phyloP scores from a whole-genome alignment of 106 monocot species.

The Acorus calamus region DNA sequence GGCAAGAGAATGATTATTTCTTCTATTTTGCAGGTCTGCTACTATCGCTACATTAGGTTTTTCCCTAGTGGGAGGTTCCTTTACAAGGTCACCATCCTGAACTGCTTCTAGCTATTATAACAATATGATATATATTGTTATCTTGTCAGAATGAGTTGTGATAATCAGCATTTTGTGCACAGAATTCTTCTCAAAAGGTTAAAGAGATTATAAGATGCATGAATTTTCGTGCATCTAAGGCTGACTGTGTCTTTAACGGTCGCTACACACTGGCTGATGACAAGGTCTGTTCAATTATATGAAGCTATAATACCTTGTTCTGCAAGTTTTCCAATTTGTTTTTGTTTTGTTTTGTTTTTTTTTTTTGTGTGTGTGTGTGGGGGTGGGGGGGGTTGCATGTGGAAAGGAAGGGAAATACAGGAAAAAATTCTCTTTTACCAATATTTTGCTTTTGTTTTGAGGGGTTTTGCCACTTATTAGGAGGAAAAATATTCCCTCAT shows the following conservation, averaged over 20 bases:
- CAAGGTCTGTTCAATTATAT: conserved; percentile 20
- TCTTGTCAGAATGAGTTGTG: background rate
- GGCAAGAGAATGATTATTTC: background rate
- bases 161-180: background rate
- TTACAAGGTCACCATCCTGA: conserved; percentile 56
- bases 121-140: background rate
- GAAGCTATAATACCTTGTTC: no score
- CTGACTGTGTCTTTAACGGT: conserved; percentile 69
- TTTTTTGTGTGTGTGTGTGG: no score
- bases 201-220: conserved; percentile 83
- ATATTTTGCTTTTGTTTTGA: no score
- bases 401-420: no score
- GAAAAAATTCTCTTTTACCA: no score
- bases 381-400: no score
- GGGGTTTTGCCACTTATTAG: no score
- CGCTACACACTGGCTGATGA: conserved; percentile 49
- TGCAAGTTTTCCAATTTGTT: no score
- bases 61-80: conserved; percentile 78
- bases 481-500: no score
- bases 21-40: conserved; percentile 63
- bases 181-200: conserved; percentile 87
- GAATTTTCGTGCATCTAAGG: conserved; percentile 60
- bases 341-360: no score
- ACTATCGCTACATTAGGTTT: conserved; percentile 85
- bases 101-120: background rate